These are phyloP conservation scores for Schizonepeta tenuifolia DNA, from an alignment of 257 asterid species.

Conservation along the genomic window DNA sequence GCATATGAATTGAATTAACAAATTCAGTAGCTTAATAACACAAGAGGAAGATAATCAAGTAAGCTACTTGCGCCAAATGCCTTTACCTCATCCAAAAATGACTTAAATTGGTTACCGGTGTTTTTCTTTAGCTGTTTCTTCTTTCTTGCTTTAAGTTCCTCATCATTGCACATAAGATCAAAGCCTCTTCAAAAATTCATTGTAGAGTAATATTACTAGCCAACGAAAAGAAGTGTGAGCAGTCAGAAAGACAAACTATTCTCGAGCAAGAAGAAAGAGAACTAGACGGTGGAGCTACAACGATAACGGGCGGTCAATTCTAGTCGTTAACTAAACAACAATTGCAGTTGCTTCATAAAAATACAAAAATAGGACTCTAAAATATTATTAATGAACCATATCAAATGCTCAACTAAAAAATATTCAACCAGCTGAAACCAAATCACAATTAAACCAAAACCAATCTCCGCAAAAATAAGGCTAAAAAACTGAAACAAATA, in stretches of 20 bases:
- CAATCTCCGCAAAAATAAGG: too few relatives aligned
- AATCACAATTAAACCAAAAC: too few relatives aligned
- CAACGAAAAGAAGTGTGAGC: slow-evolving; percentile 7
- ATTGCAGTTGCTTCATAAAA: too few relatives aligned
- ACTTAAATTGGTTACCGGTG: slow-evolving; percentile 80
- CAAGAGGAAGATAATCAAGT: slow-evolving; percentile 16
- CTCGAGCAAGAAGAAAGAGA: slow-evolving; percentile 6
- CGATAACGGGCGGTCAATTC: too few relatives aligned
- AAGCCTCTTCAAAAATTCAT: slow-evolving; percentile 24
- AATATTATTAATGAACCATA: too few relatives aligned
- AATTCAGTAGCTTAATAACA: slow-evolving; percentile 3
- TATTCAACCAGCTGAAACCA: too few relatives aligned
- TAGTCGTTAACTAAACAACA: too few relatives aligned
- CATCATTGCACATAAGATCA: slow-evolving; percentile 54
- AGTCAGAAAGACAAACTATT: too few relatives aligned
- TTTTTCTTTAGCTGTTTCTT: slow-evolving; percentile 91
- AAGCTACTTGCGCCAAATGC: slow-evolving; percentile 11
- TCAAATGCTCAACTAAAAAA: too few relatives aligned
- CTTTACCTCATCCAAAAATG: slow-evolving; percentile 79
- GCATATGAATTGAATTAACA: slow-evolving; percentile 6
- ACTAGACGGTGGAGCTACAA: neutral
- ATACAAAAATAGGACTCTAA: too few relatives aligned
- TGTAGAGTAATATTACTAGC: slow-evolving; percentile 5
- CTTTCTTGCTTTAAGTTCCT: slow-evolving; percentile 85
- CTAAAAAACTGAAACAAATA: too few relatives aligned